Conservation (phyloP, 225 moss, liverwort and hornwort species). For the Bryum argenteum region DNA sequence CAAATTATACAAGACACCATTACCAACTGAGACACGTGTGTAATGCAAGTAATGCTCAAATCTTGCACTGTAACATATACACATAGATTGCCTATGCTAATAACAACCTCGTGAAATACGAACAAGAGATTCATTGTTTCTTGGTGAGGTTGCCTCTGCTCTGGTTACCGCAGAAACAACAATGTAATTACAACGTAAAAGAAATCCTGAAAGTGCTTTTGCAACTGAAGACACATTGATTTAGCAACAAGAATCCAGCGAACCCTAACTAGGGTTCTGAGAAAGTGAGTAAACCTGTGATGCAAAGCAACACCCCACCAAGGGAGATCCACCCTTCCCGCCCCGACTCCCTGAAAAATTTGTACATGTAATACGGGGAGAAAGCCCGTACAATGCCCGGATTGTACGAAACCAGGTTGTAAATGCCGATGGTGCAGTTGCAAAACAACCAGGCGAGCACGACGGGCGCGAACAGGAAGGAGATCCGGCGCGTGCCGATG, state of each 20-base stretch:
- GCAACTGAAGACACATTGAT: no score
- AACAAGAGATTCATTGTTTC: no score
- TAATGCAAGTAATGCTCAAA: no score
- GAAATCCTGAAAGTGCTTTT: no score
- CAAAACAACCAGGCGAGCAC: constrained; percentile 72
- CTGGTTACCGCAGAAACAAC: no score
- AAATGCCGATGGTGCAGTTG: constrained; percentile 61
- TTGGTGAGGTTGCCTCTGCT: no score
- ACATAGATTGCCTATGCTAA: no score
- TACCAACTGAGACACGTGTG: no score
- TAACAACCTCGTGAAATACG: no score
- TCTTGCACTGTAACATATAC: no score
- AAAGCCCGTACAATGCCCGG: constrained; percentile 62
- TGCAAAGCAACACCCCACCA: constrained; percentile 83
- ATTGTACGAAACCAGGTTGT: constrained; percentile 59
- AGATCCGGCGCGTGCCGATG: constrained; percentile 73
- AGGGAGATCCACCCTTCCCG: constrained; percentile 71
- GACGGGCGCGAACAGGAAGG: constrained; percentile 79
- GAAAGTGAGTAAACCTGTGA: constrained; percentile 65
- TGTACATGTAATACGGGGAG: constrained; percentile 68
- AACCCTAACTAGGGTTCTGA: background rate
- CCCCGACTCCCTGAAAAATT: constrained; percentile 57
- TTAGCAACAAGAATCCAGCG: background rate
- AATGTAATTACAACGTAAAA: no score
- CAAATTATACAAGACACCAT: no score